Evolutionary conservation across 2,329 filamentous ascomycete genomes (phyloP).

Genomic region (Acrocalymma vagum): DNA sequence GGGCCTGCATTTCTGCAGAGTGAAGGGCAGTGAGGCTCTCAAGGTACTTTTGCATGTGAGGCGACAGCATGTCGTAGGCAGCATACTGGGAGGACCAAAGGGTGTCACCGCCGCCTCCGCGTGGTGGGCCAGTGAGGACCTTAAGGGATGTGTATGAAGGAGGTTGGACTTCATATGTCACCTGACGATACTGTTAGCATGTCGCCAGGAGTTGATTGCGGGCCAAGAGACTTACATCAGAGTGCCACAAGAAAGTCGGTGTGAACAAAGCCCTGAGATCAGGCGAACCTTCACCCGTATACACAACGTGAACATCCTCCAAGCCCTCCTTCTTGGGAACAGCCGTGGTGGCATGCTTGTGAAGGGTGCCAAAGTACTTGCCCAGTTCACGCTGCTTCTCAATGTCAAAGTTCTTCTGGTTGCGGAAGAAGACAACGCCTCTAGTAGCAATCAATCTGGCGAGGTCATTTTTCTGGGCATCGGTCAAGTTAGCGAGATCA

Average conservation of each 20-base stretch:
- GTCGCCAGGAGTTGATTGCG: slow-evolving; percentile 8
- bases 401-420: slow-evolving; percentile 63
- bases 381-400: slow-evolving; percentile 63
- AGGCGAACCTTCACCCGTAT: slow-evolving; percentile 60
- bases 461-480: slow-evolving; percentile 63
- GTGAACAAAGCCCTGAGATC: slow-evolving; percentile 64
- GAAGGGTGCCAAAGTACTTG: slow-evolving; percentile 61
- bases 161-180: slow-evolving; percentile 66
- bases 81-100: slow-evolving; percentile 68
- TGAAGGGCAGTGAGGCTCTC: slow-evolving; percentile 65
- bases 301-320: slow-evolving; percentile 66
- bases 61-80: slow-evolving; percentile 64
- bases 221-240: slow-evolving; percentile 58
- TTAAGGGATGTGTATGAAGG: slow-evolving; percentile 66
- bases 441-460: slow-evolving; percentile 62
- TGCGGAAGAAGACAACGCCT: slow-evolving; percentile 67
- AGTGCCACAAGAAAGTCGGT: slow-evolving; percentile 65
- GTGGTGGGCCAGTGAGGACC: slow-evolving; percentile 61
- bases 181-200: slow-evolving; percentile 40
- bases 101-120: slow-evolving; percentile 65
- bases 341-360: slow-evolving; percentile 65
- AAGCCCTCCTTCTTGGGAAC: slow-evolving; percentile 58
- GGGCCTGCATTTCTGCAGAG: slow-evolving; percentile 63
- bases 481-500: slow-evolving; percentile 59
- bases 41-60: slow-evolving; percentile 66